Evolutionary conservation across 306 rosid genomes (phyloP).

Genomic region (Senna siamea): DNA sequence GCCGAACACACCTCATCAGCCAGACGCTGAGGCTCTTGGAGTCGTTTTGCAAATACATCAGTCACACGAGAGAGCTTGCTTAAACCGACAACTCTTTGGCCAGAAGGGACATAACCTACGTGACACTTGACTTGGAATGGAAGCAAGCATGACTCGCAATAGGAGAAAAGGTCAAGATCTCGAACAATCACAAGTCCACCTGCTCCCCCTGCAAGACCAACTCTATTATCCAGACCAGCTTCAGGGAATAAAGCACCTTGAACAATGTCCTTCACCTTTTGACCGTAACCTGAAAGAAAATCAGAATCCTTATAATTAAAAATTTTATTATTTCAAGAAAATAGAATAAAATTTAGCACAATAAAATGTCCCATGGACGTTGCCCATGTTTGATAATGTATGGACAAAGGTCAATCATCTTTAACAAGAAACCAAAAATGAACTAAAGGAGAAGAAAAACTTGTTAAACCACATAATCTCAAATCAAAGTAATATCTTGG

Average conservation of each 20-base stretch:
- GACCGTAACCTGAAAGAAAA: conserved; percentile 69
- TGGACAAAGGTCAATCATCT: conserved; percentile 17
- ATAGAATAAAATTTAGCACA: not conserved
- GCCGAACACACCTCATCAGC: conserved; percentile 51
- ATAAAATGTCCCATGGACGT: not conserved
- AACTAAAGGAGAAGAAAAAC: conserved; percentile 17
- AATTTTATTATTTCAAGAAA: not conserved
- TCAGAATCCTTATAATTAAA: conserved; percentile 3
- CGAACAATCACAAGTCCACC: conserved; percentile 96
- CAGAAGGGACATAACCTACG: conserved; percentile 88
- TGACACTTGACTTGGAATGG: conserved; percentile 94
- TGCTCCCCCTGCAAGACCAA: conserved; percentile 92
- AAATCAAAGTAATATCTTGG: not conserved
- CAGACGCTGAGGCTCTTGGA: conserved; percentile 65
- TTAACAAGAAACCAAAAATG: conserved; percentile 8
- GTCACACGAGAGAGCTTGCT: conserved; percentile 93
- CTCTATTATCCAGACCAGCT: conserved; percentile 74
- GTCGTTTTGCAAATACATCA: conserved; percentile 52
- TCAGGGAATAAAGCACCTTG: conserved; percentile 93
- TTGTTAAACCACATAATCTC: not conserved
- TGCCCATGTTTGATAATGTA: not conserved
- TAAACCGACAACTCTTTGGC: conserved; percentile 83
- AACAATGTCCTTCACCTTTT: conserved; percentile 80
- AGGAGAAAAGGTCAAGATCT: conserved; percentile 84
- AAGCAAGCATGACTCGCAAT: conserved; percentile 94